Evolutionary conservation across 495 filamentous ascomycete genomes (phyloP).

Genomic region (Hypoxylon lenormandii): DNA sequence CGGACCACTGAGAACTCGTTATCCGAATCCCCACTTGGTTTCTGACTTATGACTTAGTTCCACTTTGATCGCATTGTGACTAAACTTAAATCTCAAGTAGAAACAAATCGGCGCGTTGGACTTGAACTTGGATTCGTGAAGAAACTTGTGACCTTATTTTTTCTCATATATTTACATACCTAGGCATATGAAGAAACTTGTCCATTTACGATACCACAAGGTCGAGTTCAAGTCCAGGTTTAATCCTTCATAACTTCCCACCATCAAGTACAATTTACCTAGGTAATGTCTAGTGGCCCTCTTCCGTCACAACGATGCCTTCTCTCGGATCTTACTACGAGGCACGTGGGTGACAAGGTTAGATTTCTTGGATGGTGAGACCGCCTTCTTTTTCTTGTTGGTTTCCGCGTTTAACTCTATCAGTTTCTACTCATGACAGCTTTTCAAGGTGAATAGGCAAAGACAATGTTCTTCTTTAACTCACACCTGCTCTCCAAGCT

Average conservation of each 20-base stretch:
- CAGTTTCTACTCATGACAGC: not conserved
- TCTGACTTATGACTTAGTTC: too few species aligned
- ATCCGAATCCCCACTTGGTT: not conserved
- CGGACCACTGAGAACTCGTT: constrained; percentile 2
- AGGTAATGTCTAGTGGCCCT: constrained; percentile 68
- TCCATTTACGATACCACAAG: not conserved
- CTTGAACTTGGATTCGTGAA: too few species aligned
- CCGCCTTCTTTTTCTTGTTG: constrained; percentile 47
- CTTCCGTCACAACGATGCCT: constrained; percentile 75
- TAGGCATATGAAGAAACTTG: not conserved
- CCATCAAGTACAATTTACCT: too few species aligned
- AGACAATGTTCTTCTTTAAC: not conserved
- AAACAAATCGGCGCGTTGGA: too few species aligned
- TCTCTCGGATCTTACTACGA: constrained; percentile 70
- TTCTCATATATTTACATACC: not conserved
- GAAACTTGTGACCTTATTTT: not conserved
- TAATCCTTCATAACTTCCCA: not conserved
- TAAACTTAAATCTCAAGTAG: constrained; percentile 5
- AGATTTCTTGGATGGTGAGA: constrained; percentile 92
- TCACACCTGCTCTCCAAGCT: constrained; percentile 7
- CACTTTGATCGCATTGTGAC: constrained; percentile 3
- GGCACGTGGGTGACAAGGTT: constrained; percentile 75
- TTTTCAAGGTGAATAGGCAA: not conserved
- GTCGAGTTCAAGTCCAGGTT: not conserved
- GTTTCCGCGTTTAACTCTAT: constrained; percentile 17